phyloP scores from a whole-genome alignment of 2,329 filamentous ascomycete species.

The Cladophialophora chaetospira region DNA sequence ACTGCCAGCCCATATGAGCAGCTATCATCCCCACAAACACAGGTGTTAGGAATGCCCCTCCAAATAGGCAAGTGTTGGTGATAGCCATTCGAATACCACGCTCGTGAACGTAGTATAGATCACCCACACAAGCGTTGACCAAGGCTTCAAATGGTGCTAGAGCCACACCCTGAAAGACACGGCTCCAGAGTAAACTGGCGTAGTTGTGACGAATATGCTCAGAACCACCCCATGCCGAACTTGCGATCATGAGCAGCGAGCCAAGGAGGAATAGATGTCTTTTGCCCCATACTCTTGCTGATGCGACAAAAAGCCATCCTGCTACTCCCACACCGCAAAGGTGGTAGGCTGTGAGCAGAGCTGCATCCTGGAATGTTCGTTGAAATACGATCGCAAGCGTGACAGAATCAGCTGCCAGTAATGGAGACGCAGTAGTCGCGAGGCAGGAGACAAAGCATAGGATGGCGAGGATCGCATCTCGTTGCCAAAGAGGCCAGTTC shows the following conservation, averaged over 20 bases:
- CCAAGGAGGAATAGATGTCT: slow-evolving; percentile 83
- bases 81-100: slow-evolving; percentile 81
- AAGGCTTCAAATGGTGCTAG: slow-evolving; percentile 87
- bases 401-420: slow-evolving; percentile 85
- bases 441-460: slow-evolving; percentile 81
- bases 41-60: slow-evolving; percentile 75
- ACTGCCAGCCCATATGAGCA: slow-evolving; percentile 30
- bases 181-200: slow-evolving; percentile 71
- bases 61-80: slow-evolving; percentile 69
- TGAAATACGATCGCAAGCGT: slow-evolving; percentile 69
- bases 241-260: slow-evolving; percentile 69
- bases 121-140: slow-evolving; percentile 84
- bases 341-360: slow-evolving; percentile 83
- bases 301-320: slow-evolving; percentile 83
- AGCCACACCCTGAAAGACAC: slow-evolving; percentile 83
- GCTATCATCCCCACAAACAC: slow-evolving; percentile 67
- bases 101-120: slow-evolving; percentile 87
- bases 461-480: slow-evolving; percentile 76
- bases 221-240: slow-evolving; percentile 76
- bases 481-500: slow-evolving; percentile 85
- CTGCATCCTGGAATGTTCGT: slow-evolving; percentile 71
- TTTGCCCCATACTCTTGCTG: slow-evolving; percentile 88
- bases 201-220: slow-evolving; percentile 63
- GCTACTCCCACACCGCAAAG: slow-evolving; percentile 79
- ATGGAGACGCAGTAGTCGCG: slow-evolving; percentile 78